Evolutionary conservation across 208 protist species (phyloP).

Genomic region (Strigomonas culicis): DNA sequence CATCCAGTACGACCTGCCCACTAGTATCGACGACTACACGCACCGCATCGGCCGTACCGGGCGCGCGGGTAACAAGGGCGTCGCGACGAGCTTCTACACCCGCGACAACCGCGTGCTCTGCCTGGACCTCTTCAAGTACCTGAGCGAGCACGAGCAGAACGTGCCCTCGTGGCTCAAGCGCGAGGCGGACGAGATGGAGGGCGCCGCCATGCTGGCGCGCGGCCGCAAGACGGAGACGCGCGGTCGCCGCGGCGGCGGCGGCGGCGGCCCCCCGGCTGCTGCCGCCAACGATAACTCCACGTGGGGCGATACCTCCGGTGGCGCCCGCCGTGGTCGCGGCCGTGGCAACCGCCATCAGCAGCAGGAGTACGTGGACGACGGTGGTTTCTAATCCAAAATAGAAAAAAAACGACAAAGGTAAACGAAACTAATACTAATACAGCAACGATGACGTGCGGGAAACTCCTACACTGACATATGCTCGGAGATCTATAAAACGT

Average conservation of each 20-base stretch:
- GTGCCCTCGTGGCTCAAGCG: conserved; percentile 79
- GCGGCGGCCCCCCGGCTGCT: conserved; percentile 24
- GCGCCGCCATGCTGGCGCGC: conserved; percentile 52
- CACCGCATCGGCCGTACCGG: conserved; percentile 99
- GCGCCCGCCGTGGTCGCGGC: conserved; percentile 23
- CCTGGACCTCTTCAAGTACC: conserved; percentile 75
- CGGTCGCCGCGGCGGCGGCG: conserved; percentile 31
- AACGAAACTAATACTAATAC: too few species aligned
- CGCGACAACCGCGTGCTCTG: conserved; percentile 56
- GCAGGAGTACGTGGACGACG: conserved; percentile 37
- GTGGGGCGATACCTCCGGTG: conserved; percentile 13
- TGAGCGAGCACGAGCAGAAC: conserved; percentile 84
- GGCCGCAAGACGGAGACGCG: conserved; percentile 22
- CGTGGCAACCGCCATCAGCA: background rate
- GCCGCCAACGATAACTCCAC: conserved; percentile 10
- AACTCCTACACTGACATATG: too few species aligned
- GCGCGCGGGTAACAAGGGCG: conserved; percentile 95
- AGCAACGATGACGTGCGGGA: too few species aligned
- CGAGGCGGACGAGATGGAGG: conserved; percentile 75
- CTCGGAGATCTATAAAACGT: too few species aligned
- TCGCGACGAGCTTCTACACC: conserved; percentile 94
- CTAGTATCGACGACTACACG: conserved; percentile 98
- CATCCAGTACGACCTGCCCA: conserved; percentile 97
- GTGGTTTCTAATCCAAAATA: conserved; percentile 78
- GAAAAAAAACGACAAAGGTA: too few species aligned